Conservation (phyloP, 495 filamentous ascomycete species). For the Penicillium cosmopolitanum region DNA sequence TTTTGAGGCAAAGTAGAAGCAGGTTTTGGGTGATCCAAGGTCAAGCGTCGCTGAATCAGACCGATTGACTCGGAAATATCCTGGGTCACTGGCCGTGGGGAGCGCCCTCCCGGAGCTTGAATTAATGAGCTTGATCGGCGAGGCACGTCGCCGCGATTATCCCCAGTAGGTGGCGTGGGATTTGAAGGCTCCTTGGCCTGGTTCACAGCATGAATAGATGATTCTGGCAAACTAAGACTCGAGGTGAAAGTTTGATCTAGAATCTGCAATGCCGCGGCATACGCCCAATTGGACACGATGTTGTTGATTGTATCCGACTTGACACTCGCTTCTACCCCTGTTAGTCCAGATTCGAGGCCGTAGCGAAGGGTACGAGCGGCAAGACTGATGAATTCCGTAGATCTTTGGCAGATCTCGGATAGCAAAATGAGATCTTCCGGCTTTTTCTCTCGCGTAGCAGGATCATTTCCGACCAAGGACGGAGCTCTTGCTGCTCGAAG, state of each 20-base stretch:
- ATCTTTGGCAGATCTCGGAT: conserved; percentile 77
- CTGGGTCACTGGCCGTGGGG: conserved; percentile 35
- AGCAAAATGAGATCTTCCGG: conserved; percentile 76
- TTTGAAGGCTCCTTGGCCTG: conserved; percentile 32
- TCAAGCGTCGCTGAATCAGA: conserved; percentile 27
- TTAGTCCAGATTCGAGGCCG: conserved; percentile 59
- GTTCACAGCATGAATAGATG: conserved; percentile 45
- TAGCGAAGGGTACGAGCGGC: conserved; percentile 75
- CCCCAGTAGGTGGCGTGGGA: conserved; percentile 25
- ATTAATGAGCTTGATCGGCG: conserved; percentile 50
- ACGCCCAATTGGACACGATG: conserved; percentile 82
- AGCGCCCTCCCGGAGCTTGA: conserved; percentile 23
- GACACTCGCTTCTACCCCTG: conserved; percentile 36
- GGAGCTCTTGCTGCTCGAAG: conserved; percentile 77
- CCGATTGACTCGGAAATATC: conserved; percentile 34
- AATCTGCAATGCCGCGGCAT: conserved; percentile 76
- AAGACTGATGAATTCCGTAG: conserved; percentile 78
- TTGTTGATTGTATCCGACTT: conserved; percentile 70
- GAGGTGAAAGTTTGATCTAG: conserved; percentile 75
- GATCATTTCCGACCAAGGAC: conserved; percentile 31
- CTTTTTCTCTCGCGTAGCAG: conserved; percentile 46
- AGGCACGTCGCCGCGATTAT: conserved; percentile 51
- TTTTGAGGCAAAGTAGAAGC: conserved; percentile 41
- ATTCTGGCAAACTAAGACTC: conserved; percentile 65
- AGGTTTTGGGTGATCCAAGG: conserved; percentile 38